Conservation (phyloP, 768 basidiomycete species). For the Termitomyces eurrhizus region DNA sequence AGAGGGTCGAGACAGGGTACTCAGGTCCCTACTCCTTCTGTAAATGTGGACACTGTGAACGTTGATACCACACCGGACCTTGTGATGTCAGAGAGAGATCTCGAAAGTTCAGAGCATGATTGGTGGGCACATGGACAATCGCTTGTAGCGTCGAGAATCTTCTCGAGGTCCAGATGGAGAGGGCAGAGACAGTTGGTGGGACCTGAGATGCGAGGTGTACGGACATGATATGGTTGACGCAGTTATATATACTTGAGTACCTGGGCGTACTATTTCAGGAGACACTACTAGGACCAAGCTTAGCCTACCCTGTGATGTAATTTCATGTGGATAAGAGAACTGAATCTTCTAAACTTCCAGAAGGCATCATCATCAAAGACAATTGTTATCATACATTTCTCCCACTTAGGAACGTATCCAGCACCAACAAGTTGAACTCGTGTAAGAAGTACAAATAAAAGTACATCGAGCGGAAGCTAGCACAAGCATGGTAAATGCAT, state of each 20-base stretch:
- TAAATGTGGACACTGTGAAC: background rate
- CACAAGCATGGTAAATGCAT: slow-evolving; percentile 44
- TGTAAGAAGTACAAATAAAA: background rate
- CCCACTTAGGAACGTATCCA: background rate
- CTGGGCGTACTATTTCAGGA: background rate
- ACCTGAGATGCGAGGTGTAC: background rate
- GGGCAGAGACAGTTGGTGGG: background rate
- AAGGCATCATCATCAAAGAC: background rate
- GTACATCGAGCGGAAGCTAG: slow-evolving; percentile 10
- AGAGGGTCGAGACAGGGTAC: slow-evolving; percentile 25
- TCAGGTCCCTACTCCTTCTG: slow-evolving; percentile 20
- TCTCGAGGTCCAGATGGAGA: slow-evolving; percentile 10
- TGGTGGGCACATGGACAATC: slow-evolving; percentile 7
- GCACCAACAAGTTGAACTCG: no score
- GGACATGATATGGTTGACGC: slow-evolving; percentile 7
- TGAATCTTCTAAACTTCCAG: background rate
- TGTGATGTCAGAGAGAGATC: background rate
- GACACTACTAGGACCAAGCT: no score
- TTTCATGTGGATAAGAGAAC: background rate
- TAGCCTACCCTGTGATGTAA: background rate
- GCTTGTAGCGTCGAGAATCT: slow-evolving; percentile 11
- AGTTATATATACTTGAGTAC: background rate
- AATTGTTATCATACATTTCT: background rate
- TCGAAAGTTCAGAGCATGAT: background rate
- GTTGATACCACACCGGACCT: background rate